These are phyloP conservation scores for Athelia psychrophila DNA, from an alignment of 1,284 basidiomycete species.

Conservation along the genomic window DNA sequence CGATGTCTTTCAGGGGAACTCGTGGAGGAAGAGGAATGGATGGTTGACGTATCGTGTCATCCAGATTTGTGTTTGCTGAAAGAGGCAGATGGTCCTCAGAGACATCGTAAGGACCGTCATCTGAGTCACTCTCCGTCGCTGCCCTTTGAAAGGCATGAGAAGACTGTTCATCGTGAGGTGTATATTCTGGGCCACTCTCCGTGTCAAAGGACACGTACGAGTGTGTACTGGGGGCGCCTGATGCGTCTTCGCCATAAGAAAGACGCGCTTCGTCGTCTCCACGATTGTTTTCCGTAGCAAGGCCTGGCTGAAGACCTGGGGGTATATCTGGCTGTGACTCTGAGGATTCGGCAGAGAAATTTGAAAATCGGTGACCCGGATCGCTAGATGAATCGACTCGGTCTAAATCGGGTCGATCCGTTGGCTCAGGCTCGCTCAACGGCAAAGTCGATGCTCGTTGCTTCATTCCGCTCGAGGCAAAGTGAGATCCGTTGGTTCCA, in stretches of 20 bases:
- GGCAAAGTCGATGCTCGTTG: no score
- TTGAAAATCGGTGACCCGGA: background rate
- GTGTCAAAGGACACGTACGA: background rate
- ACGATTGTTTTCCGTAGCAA: background rate
- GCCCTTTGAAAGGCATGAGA: no score
- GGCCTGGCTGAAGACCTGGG: background rate
- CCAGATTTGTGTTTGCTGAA: no score
- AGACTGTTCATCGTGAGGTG: background rate
- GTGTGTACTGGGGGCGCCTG: background rate
- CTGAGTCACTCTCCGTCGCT: no score
- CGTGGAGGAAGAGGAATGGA: no score
- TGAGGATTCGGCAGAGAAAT: background rate
- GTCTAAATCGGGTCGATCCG: background rate
- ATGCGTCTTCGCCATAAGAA: background rate
- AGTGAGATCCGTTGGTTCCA: no score
- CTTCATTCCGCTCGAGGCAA: no score
- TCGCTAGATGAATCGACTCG: background rate
- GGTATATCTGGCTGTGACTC: background rate
- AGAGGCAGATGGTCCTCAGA: no score
- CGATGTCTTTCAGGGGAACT: no score
- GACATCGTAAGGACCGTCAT: no score
- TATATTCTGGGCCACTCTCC: background rate
- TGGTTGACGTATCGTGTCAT: no score
- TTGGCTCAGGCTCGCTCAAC: no score
- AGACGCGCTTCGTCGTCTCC: background rate